A percentile compares a stretch with the other conserved stretches of the same genome.
Evolutionary conservation across 1,284 basidiomycete genomes (phyloP).

Genomic region (Ustilago esculenta): DNA sequence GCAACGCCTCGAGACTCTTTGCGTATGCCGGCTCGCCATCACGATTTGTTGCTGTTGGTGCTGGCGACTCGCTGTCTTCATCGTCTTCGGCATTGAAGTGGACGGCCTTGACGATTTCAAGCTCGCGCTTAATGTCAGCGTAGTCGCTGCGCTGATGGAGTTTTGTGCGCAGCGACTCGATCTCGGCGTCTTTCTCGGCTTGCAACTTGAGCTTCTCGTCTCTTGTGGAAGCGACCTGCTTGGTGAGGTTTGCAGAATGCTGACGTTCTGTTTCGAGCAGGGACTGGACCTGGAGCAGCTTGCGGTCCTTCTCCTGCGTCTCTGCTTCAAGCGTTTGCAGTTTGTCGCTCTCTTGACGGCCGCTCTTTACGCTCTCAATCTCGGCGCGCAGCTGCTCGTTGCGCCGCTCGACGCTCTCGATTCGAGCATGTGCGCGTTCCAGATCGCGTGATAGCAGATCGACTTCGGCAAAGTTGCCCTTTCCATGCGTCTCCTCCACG

Average conservation of each 20-base stretch:
- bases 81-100: constrained; percentile 69
- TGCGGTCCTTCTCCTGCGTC: constrained; percentile 35
- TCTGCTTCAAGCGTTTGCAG: constrained; percentile 78
- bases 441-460: constrained; percentile 80
- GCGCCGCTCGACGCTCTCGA: constrained; percentile 88
- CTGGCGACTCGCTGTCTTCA: constrained; percentile 68
- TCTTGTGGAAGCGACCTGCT: constrained; percentile 81
- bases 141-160: constrained; percentile 72
- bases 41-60: neutral
- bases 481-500: neutral
- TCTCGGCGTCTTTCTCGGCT: constrained; percentile 76
- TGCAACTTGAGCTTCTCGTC: constrained; percentile 77
- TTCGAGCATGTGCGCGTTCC: constrained; percentile 88
- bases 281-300: constrained; percentile 26
- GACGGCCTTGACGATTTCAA: constrained; percentile 55
- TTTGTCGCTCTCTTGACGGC: constrained; percentile 68
- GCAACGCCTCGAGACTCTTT: constrained; percentile 85
- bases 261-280: constrained; percentile 31
- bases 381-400: constrained; percentile 92
- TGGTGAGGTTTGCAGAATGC: constrained; percentile 41
- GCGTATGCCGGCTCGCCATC: constrained; percentile 66
- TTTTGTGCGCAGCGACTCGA: constrained; percentile 75
- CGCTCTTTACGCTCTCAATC: constrained; percentile 74
- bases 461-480: constrained; percentile 32
- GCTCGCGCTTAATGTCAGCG: constrained; percentile 76